Evolutionary conservation across 2,329 filamentous ascomycete genomes (phyloP).

Genomic region (Phyllosticta citriasiana): DNA sequence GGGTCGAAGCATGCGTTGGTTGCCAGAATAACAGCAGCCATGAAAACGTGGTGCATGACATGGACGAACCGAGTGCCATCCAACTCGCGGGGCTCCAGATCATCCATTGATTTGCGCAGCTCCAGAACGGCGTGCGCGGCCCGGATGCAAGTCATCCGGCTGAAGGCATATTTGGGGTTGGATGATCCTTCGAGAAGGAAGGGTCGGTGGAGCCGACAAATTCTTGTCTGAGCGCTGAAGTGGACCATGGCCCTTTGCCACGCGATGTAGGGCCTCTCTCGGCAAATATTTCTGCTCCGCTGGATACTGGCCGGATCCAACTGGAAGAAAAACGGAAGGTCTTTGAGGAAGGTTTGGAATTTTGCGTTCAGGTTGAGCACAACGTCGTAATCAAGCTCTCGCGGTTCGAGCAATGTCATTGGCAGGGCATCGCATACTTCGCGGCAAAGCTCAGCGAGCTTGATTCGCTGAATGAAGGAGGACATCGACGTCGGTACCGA

Average conservation of each 20-base stretch:
- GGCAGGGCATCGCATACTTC: constrained; percentile 26
- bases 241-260: not conserved
- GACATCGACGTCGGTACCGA: constrained; percentile 29
- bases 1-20: not conserved
- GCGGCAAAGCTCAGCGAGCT: constrained; percentile 21
- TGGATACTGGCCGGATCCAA: constrained; percentile 11
- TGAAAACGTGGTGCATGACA: not conserved
- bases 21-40: not conserved
- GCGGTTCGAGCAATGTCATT: constrained; percentile 12
- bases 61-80: not conserved
- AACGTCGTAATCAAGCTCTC: constrained; percentile 19
- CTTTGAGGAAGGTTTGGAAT: constrained; percentile 21
- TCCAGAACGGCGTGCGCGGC: not conserved
- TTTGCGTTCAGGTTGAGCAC: constrained; percentile 26
- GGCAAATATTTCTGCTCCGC: not conserved
- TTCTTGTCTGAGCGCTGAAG: not conserved
- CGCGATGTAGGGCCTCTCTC: not conserved
- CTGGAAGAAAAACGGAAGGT: constrained; percentile 26
- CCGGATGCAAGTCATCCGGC: not conserved
- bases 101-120: not conserved
- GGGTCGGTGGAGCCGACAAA: not conserved
- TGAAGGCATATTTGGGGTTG: not conserved
- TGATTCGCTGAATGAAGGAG: constrained; percentile 25
- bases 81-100: not conserved
- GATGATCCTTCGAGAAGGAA: not conserved